Evolutionary conservation across 345 rosid species (phyloP), one percentile per base, ranked within the genome.

Genomic region (Populus simonii): DNA sequence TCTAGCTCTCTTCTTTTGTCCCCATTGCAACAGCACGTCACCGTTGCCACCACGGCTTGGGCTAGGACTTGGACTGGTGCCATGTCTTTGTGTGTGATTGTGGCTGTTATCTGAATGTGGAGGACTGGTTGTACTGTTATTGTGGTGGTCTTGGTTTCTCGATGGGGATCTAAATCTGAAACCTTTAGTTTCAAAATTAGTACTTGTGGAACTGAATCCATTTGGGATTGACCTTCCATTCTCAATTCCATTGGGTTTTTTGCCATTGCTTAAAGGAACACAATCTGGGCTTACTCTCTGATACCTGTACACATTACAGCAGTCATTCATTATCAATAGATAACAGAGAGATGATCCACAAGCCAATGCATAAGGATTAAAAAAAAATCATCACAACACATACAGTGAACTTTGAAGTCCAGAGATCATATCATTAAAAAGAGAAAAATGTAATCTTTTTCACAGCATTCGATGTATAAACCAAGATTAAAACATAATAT

Each of bases 1-100:
- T 76, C 92, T 87, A 2, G 94, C 83, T 78, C 94, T 86, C 69
- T 90, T 90, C 74, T 90, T 85, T 43, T 90, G 94, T 3, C 94
- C 90, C 94, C 92, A 90, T 80, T 88, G 91, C 66, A 90, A 72
- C n/a, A 90, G 62, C 75, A 87, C 82, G 79, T 89, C 92, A 9
- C 89, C 90, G 38, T 49, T 63, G 38, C 80, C 76, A 17, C 22
- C 76, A 8, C 79, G 76, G 79, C 79, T 80, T 23, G 82, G 80
- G 70, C 81, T 86, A 2, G 69, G 59, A n/a, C 71, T 68, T 33
- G 83, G 74, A 41, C 76, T 80, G 17, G 68, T 49, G 4, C 61
- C 74, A 7, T 38, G 66, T 39, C 67, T 76, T 23, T 70, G 80
- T 25, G 57, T 75, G 57, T 66, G 81, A 29, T 62, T 78, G 55